Conservation (phyloP, 2,329 filamentous ascomycete species). For the Pleomassaria siparia region DNA sequence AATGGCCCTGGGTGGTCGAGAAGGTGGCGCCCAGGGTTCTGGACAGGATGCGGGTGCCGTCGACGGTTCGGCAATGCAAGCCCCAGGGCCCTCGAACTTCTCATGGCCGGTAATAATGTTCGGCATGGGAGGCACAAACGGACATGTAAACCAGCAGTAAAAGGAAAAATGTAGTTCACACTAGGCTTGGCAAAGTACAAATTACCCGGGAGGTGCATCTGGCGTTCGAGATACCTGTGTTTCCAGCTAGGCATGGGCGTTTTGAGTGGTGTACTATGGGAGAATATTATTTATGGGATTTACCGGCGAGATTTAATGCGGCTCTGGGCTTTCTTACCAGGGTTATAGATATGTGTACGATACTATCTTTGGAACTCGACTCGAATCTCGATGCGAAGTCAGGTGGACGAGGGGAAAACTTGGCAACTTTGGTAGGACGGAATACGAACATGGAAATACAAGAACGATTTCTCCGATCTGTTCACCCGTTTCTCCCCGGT, state of each 20-base stretch:
- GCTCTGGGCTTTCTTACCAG: neutral
- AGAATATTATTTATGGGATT: neutral
- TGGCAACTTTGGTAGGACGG: too few species aligned
- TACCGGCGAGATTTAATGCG: neutral
- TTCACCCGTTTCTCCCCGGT: too few species aligned
- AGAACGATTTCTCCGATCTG: too few species aligned
- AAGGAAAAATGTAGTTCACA: neutral
- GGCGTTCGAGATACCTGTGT: neutral
- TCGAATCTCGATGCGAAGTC: neutral
- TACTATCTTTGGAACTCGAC: conserved; percentile 16
- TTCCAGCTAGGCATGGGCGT: neutral
- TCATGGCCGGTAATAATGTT: conserved; percentile 38
- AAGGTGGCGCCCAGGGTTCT: conserved; percentile 21
- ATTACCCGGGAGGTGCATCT: neutral
- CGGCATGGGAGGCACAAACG: conserved; percentile 20
- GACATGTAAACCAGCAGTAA: conserved; percentile 23
- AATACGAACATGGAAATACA: too few species aligned
- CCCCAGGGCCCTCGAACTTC: conserved; percentile 15
- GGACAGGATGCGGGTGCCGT: conserved; percentile 21
- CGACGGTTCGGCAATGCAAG: conserved; percentile 26
- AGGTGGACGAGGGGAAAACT: neutral
- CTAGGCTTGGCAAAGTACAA: neutral
- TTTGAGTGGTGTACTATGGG: neutral
- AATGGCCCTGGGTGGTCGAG: conserved; percentile 40
- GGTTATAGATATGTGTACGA: conserved; percentile 19